A percentile compares a stretch with the other conserved stretches of the same genome.
Evolutionary conservation across 2,329 filamentous ascomycete genomes (phyloP).

Genomic region (Trichoderma koningiopsis): DNA sequence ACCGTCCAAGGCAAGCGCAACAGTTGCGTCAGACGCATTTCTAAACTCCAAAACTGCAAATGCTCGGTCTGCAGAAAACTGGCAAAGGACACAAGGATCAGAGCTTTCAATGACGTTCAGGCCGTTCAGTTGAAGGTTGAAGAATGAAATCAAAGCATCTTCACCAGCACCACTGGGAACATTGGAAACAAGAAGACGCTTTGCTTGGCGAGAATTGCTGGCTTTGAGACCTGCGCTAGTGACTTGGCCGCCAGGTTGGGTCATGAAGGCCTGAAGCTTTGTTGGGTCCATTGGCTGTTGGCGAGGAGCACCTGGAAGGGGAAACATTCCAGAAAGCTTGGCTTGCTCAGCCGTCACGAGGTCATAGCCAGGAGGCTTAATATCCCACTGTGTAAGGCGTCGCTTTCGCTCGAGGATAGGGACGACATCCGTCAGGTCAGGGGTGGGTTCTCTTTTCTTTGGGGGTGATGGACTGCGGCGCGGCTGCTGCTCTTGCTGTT

Average conservation of each 20-base stretch:
- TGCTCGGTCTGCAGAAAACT: slow-evolving; percentile 74
- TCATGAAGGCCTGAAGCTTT: slow-evolving; percentile 94
- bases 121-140: slow-evolving; percentile 96
- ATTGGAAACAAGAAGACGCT: slow-evolving; percentile 87
- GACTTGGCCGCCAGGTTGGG: slow-evolving; percentile 73
- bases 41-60: slow-evolving; percentile 94
- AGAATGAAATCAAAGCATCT: slow-evolving; percentile 77
- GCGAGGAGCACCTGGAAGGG: slow-evolving; percentile 89
- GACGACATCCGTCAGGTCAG: slow-evolving; percentile 86
- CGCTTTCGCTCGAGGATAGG: slow-evolving; percentile 84
- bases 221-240: slow-evolving; percentile 84
- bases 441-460: slow-evolving; percentile 93
- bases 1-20: slow-evolving; percentile 86
- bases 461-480: slow-evolving; percentile 76
- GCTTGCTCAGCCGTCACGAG: slow-evolving; percentile 98
- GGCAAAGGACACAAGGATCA: slow-evolving; percentile 83
- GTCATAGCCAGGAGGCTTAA: slow-evolving; percentile 97
- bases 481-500: slow-evolving; percentile 47
- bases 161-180: slow-evolving; percentile 73
- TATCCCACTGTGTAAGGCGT: slow-evolving; percentile 97
- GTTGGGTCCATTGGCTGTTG: slow-evolving; percentile 94
- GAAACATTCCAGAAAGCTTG: slow-evolving; percentile 99
- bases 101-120: slow-evolving; percentile 83
- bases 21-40: slow-evolving; percentile 81
- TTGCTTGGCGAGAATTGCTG: slow-evolving; percentile 89